These are phyloP conservation scores for Spiraea crenata DNA, from an alignment of 331 rosid genomes.

Conservation along the genomic window DNA sequence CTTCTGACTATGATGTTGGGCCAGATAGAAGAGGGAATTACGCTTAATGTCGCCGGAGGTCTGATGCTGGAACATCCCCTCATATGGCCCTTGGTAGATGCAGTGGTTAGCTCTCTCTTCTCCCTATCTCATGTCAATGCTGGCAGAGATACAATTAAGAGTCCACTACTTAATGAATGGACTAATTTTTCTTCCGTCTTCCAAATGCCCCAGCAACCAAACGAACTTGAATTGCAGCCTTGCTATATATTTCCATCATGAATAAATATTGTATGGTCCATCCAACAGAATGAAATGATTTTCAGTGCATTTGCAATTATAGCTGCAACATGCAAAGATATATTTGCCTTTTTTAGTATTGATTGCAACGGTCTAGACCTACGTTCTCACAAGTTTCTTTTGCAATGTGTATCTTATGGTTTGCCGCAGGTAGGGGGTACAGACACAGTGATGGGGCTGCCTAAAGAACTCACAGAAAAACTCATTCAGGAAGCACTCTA, in stretches of 20 bases:
- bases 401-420: background rate
- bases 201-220: background rate
- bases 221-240: background rate
- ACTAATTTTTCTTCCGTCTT: background rate
- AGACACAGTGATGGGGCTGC: conserved; percentile 93
- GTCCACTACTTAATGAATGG: background rate
- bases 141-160: background rate
- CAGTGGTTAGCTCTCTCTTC: conserved; percentile 66
- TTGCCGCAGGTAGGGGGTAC: conserved; percentile 66
- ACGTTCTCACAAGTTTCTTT: background rate
- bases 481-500: conserved; percentile 69
- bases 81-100: conserved; percentile 75
- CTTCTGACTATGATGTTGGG: conserved; percentile 43
- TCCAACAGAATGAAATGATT: background rate
- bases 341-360: background rate
- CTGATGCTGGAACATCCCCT: conserved; percentile 95
- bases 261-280: background rate
- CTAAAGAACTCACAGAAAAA: conserved; percentile 69
- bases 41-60: conserved; percentile 86
- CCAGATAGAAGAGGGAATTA: conserved; percentile 77
- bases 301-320: background rate
- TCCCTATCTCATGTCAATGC: conserved; percentile 2
- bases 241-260: background rate
- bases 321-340: background rate
- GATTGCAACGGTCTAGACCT: background rate